Conservation (phyloP, 2,329 filamentous ascomycete species). For the Plenodomus lindquistii region DNA sequence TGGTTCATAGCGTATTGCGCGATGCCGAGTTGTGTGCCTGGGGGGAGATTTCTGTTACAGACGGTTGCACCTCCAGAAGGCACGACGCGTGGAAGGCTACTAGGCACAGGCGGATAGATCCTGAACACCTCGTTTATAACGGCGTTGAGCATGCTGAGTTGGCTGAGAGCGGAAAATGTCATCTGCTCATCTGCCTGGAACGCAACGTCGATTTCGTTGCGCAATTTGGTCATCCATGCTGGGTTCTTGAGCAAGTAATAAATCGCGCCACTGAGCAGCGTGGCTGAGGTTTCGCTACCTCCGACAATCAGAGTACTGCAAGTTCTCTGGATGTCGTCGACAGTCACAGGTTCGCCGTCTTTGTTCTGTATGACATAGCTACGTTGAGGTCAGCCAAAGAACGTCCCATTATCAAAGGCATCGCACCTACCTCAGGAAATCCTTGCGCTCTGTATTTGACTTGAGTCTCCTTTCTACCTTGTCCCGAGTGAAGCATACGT, state of each 20-base stretch:
- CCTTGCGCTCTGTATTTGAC: conserved; percentile 19
- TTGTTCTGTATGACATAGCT: conserved; percentile 21
- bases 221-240: conserved; percentile 7
- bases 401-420: background rate
- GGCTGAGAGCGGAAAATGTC: conserved; percentile 11
- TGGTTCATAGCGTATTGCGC: conserved; percentile 17
- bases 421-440: conserved; percentile 15
- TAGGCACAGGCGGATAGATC: conserved; percentile 19
- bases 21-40: conserved; percentile 13
- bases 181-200: conserved; percentile 20
- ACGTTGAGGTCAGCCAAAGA: background rate
- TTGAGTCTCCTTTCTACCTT: conserved; percentile 16
- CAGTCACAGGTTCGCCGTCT: conserved; percentile 17
- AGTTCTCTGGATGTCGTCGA: conserved; percentile 39
- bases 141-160: conserved; percentile 19
- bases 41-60: conserved; percentile 14
- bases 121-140: conserved; percentile 24
- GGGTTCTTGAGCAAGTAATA: conserved; percentile 20
- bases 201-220: conserved; percentile 13
- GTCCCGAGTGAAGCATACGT: conserved; percentile 12
- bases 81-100: conserved; percentile 11
- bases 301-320: conserved; percentile 42
- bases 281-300: conserved; percentile 46
- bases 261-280: conserved; percentile 19
- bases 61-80: conserved; percentile 12